Percentiles rank a stretch among this genome's conserved stretches.
Evolutionary conservation across 257 asterid species (phyloP).

Genomic region (Phtheirospermum japonicum): DNA sequence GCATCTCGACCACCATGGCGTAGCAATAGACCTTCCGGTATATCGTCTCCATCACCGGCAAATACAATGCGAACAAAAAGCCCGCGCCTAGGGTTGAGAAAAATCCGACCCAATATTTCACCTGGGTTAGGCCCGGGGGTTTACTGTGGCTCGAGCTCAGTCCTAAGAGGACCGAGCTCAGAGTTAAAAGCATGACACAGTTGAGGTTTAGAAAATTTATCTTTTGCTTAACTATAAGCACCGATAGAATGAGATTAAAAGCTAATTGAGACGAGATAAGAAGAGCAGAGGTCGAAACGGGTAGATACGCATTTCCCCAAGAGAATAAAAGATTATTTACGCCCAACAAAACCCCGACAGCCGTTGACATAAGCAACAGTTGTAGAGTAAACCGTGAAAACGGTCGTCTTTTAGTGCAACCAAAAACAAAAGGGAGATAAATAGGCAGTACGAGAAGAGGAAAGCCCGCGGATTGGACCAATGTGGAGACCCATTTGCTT

Average conservation of each 20-base stretch:
- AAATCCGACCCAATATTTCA: constrained; percentile 46
- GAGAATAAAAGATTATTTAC: constrained; percentile 56
- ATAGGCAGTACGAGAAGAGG: constrained; percentile 52
- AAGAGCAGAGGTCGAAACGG: constrained; percentile 61
- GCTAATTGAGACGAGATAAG: constrained; percentile 54
- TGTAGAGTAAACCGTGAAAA: constrained; percentile 39
- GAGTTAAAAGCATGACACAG: constrained; percentile 59
- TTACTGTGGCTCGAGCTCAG: constrained; percentile 45
- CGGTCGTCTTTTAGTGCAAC: constrained; percentile 39
- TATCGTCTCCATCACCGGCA: constrained; percentile 69
- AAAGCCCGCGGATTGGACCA: constrained; percentile 73
- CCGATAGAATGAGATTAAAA: constrained; percentile 56
- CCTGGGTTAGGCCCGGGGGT: constrained; percentile 36
- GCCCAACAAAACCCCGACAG: constrained; percentile 49
- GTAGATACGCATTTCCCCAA: constrained; percentile 60
- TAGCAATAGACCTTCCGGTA: constrained; percentile 52
- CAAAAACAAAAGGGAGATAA: constrained; percentile 38
- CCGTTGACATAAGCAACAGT: constrained; percentile 24
- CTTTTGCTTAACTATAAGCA: constrained; percentile 53
- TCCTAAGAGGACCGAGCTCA: constrained; percentile 56
- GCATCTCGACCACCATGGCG: constrained; percentile 84
- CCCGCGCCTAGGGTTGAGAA: constrained; percentile 63
- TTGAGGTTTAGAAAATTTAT: constrained; percentile 52
- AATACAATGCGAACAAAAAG: constrained; percentile 53
- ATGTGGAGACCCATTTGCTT: constrained; percentile 67